Evolutionary conservation across 108 stramenopile species (phyloP), one percentile per base, ranked within the genome.

Genomic region (Hondaea fermentalgiana): DNA sequence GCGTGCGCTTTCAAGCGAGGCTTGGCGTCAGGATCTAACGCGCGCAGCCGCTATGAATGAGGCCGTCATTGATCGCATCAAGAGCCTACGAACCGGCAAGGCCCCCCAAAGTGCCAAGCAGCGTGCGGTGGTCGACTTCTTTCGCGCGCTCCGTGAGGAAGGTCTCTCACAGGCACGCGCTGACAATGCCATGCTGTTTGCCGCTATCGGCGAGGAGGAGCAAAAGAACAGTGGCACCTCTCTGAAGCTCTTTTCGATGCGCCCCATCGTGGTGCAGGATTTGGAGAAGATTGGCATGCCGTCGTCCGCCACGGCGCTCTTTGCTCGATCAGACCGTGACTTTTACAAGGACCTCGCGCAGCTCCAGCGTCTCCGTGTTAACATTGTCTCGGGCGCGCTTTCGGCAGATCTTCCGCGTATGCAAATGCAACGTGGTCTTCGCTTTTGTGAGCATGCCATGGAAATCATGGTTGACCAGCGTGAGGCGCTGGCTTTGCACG

Each of bases 81-180:
- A 94, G 10, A 64, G 90, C 28, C 92, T 99, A 87, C 91, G 97
- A 44, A 83, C 60, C 8, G 87, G 90, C 45, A 96, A 97, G 47
- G 91, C 94, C 4, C 94, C 96, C 5, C 95, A 96, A 88, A 94
- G 92, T 53, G 95, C 97, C 92, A 99, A 99, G 91, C 95, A 97
- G 83, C 90, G 97, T 44, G 99, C 97, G 43, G 91, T 99, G 4
- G 90, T 95, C 0, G 98, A 98, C 76, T 91, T 98, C 35, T 94
- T 98, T 49, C 96, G 95, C 29, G 95, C 91, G 44, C 92, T 99
- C 87, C 96, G 94, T 90, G 90, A 59, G 0, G 43, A 88, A 6
- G 87, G 58, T 10, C n/a, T 42, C 29, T 45, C 58, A 10, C 29
- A 35, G 42, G 59, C 59, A 5, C 59, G 87, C 28, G 60, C 60